A percentile compares a stretch with the other conserved stretches of the same genome.
Evolutionary conservation across 2,329 filamentous ascomycete species (phyloP).

Genomic region (Pseudocercospora macadamiae): DNA sequence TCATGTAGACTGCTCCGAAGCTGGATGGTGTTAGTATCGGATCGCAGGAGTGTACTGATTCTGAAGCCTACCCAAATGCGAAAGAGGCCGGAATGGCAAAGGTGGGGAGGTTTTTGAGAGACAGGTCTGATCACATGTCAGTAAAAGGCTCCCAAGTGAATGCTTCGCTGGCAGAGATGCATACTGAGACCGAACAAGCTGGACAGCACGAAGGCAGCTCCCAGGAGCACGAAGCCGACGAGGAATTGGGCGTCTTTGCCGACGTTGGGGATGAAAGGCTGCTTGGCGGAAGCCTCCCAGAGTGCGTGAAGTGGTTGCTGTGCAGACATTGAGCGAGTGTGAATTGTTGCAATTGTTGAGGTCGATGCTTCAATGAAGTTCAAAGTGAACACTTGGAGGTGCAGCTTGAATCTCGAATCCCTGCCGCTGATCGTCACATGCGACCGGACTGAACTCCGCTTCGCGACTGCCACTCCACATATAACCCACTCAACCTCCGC

Average conservation of each 20-base stretch:
- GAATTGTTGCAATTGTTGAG: too few relatives aligned
- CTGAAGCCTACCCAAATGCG: slow-evolving; percentile 76
- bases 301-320: slow-evolving; percentile 73
- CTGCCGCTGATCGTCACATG: slow-evolving; percentile 1
- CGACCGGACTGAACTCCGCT: background rate
- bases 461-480: background rate
- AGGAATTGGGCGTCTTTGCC: slow-evolving; percentile 83
- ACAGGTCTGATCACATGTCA: slow-evolving; percentile 67
- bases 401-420: background rate
- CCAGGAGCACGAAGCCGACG: slow-evolving; percentile 74
- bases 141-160: slow-evolving; percentile 27
- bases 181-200: slow-evolving; percentile 86
- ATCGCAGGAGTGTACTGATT: background rate
- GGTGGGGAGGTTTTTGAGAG: slow-evolving; percentile 72
- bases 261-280: slow-evolving; percentile 78
- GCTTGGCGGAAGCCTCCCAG: slow-evolving; percentile 90
- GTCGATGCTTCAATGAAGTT: too few relatives aligned
- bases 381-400: background rate
- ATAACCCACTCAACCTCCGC: background rate
- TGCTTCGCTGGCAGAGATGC: slow-evolving; percentile 31
- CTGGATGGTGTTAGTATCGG: slow-evolving; percentile 51
- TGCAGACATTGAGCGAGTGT: slow-evolving; percentile 62
- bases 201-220: slow-evolving; percentile 69
- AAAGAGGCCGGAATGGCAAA: slow-evolving; percentile 85
- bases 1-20: slow-evolving; percentile 95